Evolutionary conservation across 1,139 yeast species (phyloP).

Genomic region (Geotrichum restrictum): DNA sequence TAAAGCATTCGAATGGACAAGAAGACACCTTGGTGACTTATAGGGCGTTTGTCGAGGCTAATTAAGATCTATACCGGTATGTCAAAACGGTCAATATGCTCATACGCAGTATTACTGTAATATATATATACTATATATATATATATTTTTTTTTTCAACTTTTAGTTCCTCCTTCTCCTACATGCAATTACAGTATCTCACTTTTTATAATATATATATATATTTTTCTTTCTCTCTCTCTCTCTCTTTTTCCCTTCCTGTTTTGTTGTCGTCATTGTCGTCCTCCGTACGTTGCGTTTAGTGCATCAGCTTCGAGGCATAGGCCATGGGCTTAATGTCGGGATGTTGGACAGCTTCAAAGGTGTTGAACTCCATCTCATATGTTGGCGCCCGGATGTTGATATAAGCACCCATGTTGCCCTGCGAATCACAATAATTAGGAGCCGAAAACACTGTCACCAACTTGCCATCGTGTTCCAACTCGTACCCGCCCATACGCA

Average conservation of each 20-base stretch:
- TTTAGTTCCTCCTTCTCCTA: background rate
- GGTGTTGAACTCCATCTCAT: conserved; percentile 51
- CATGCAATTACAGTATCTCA: background rate
- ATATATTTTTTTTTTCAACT: no score
- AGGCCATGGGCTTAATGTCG: conserved; percentile 90
- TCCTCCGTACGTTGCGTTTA: conserved; percentile 21
- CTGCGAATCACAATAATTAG: conserved; percentile 90
- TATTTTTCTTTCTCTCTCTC: no score
- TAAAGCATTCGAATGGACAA: conserved; percentile 47
- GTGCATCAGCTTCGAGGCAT: conserved; percentile 48
- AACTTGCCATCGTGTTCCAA: conserved; percentile 81
- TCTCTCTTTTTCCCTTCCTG: background rate
- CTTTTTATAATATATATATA: background rate
- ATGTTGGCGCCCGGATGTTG: conserved; percentile 57
- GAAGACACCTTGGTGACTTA: conserved; percentile 25
- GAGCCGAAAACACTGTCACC: conserved; percentile 93
- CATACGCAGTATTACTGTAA: no score
- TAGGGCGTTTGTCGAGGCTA: conserved; percentile 29
- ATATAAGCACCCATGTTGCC: conserved; percentile 90
- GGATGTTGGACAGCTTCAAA: conserved; percentile 90
- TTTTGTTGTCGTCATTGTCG: background rate
- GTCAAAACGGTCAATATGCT: no score
- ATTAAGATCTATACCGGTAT: no score
- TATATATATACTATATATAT: no score
- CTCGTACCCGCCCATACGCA: conserved; percentile 85